Evolutionary conservation across 1,139 yeast species (phyloP).

Genomic region (Ashbya aceris): DNA sequence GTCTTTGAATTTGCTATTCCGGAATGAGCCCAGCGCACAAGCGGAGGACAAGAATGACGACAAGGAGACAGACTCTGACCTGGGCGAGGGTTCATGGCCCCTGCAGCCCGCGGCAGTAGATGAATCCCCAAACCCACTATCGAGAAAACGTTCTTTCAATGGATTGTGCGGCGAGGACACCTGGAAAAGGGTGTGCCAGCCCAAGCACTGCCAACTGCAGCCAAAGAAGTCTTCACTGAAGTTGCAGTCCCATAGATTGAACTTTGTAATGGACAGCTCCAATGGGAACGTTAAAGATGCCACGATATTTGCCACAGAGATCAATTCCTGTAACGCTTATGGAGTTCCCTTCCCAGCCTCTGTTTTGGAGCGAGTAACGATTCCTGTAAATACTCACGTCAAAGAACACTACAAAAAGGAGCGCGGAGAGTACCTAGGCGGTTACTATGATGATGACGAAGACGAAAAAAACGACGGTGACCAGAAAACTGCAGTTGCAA

Average conservation of each 20-base stretch:
- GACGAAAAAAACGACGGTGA: constrained; percentile 6
- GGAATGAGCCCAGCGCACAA: too few relatives aligned
- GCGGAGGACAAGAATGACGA: constrained; percentile 33
- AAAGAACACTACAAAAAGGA: constrained; percentile 27
- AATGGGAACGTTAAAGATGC: constrained; percentile 62
- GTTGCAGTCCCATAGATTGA: constrained; percentile 31
- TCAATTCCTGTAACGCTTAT: constrained; percentile 44
- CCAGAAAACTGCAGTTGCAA: neutral
- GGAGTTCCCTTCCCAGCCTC: constrained; percentile 58
- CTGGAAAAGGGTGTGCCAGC: constrained; percentile 1
- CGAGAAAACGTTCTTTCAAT: neutral
- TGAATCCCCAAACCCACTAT: neutral
- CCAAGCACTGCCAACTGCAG: constrained; percentile 6
- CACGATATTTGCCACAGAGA: constrained; percentile 66
- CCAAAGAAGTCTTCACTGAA: constrained; percentile 38
- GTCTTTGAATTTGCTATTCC: neutral
- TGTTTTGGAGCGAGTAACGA: constrained; percentile 52
- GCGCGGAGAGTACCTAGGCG: constrained; percentile 13
- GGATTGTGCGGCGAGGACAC: neutral
- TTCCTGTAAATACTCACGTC: constrained; percentile 44
- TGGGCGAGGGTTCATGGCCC: neutral
- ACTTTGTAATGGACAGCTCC: constrained; percentile 57
- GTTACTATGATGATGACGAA: constrained; percentile 10
- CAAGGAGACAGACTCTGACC: neutral
- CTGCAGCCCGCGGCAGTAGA: too few relatives aligned